Base-by-base conservation (phyloP, 768 basidiomycete species). In the Saitozyma sp. region DNA sequence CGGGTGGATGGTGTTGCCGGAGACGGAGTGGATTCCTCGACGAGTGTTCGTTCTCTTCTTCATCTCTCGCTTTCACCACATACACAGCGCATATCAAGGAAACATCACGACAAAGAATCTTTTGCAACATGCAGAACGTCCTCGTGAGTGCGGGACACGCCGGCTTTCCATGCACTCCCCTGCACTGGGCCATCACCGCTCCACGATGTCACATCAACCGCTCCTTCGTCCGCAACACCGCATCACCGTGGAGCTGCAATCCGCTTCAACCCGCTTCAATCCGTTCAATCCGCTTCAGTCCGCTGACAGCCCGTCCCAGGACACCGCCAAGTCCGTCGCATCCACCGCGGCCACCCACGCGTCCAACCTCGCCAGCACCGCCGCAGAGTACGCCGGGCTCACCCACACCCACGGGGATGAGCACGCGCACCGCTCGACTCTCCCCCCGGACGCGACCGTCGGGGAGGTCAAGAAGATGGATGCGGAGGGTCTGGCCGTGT, bases 401-500 rank as follows among this genome's bases (percentile, higher is more conserved):
- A 42, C 56, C 29, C 29, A 29, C 61, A 40, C 65, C 9, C 69
- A 76, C 40, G 59, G 41, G 9, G 64, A 76, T 53, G 68, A 68
- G 49, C 59, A 64, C 49, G 7, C 20, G 8, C 50, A 61, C 9
- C 20, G 9, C 10, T 9, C 45, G 4, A 58, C 62, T 16, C 61
- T 75, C 9, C 76, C 76, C 9, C 63, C 66, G 11, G 71, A 75
- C 51, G 50, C 74, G 1, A 61, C 54, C 11, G 64, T 60, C 10
- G 40, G 56, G 0, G 39, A 54, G 20, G 63, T 75, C 17, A 59
- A 54, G 43, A 64, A 62, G 53, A 67, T 77, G 61, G 76, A 75
- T 52, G 20, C 54, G 3, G 76, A 68, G 5, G 74, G 68, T 16
- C 58, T 73, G 51, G 63, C 41, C 2, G 72, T 77, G 9, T 75